Conservation (phyloP, 805 yeast genomes). For the Soucietia sequanensis region DNA sequence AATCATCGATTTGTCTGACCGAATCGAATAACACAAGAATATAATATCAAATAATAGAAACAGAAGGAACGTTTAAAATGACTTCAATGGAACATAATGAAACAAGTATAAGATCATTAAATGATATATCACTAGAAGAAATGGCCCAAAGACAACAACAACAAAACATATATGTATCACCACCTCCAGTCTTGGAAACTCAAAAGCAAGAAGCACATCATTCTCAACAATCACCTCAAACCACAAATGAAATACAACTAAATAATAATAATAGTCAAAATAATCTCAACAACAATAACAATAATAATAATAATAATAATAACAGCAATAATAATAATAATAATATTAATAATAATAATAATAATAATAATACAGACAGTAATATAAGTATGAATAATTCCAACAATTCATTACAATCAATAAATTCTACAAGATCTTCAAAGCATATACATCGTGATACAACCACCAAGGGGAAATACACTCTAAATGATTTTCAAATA, state of each 20-base stretch:
- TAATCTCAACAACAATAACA: no score
- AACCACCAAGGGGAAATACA: slow-evolving; percentile 55
- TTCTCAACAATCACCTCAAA: neutral
- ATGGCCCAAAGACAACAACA: slow-evolving; percentile 26
- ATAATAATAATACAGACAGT: neutral
- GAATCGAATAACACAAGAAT: no score
- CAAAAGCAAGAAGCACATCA: slow-evolving; percentile 1
- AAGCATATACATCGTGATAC: slow-evolving; percentile 26
- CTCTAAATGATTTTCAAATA: slow-evolving; percentile 55
- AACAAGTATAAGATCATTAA: slow-evolving; percentile 19
- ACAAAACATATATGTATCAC: slow-evolving; percentile 23
- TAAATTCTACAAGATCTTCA: slow-evolving; percentile 3
- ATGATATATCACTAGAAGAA: slow-evolving; percentile 27
- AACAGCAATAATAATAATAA: neutral
- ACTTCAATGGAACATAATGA: slow-evolving; percentile 25
- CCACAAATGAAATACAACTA: neutral
- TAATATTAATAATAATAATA: neutral
- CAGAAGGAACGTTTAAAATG: no score
- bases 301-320: no score
- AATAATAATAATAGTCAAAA: neutral
- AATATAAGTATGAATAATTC: neutral
- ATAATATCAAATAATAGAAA: no score
- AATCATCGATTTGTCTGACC: no score
- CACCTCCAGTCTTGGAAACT: slow-evolving; percentile 14
- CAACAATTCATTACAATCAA: neutral